These are phyloP conservation scores for Grosmannia clavigera DNA, from an alignment of 2,329 filamentous ascomycete species.

Conservation along the genomic window DNA sequence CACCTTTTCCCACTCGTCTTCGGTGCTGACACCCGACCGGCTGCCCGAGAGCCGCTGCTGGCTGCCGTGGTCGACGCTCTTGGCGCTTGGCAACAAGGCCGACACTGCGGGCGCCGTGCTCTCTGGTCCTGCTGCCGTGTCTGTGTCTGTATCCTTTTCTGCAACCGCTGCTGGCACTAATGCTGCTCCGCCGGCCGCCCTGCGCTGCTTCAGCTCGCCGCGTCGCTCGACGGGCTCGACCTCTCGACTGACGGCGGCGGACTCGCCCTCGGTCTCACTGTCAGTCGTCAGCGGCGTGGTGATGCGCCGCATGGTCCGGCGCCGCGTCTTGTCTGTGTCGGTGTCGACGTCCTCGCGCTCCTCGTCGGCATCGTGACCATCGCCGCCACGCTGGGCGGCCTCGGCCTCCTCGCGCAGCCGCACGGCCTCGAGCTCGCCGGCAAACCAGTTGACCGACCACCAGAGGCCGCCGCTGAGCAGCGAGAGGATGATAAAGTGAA, in stretches of 20 bases:
- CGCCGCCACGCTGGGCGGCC: slow-evolving; percentile 28
- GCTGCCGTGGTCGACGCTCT: background rate
- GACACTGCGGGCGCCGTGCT: slow-evolving; percentile 13
- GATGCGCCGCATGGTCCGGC: slow-evolving; percentile 10
- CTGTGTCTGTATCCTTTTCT: background rate
- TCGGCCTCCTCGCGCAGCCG: slow-evolving; percentile 34
- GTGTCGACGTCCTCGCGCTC: slow-evolving; percentile 13
- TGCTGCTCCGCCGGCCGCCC: background rate
- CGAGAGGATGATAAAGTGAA: slow-evolving; percentile 80
- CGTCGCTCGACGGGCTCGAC: slow-evolving; percentile 28
- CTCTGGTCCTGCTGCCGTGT: background rate
- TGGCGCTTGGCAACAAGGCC: slow-evolving; percentile 10
- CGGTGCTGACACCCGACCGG: slow-evolving; percentile 59
- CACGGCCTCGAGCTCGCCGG: slow-evolving; percentile 44
- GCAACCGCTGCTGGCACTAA: background rate
- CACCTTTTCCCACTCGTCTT: slow-evolving; percentile 97
- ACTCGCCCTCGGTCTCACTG: slow-evolving; percentile 41
- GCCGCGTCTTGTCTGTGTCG: slow-evolving; percentile 8
- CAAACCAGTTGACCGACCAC: slow-evolving; percentile 97
- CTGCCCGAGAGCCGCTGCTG: slow-evolving; percentile 22
- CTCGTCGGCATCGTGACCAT: slow-evolving; percentile 12
- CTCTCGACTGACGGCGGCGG: slow-evolving; percentile 11
- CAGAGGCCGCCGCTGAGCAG: slow-evolving; percentile 70
- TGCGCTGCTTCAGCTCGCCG: slow-evolving; percentile 36
- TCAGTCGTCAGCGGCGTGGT: slow-evolving; percentile 25